Evolutionary conservation across 805 yeast genomes (phyloP), one percentile per base, ranked within the genome.

Genomic region (Candida ponderosae): DNA sequence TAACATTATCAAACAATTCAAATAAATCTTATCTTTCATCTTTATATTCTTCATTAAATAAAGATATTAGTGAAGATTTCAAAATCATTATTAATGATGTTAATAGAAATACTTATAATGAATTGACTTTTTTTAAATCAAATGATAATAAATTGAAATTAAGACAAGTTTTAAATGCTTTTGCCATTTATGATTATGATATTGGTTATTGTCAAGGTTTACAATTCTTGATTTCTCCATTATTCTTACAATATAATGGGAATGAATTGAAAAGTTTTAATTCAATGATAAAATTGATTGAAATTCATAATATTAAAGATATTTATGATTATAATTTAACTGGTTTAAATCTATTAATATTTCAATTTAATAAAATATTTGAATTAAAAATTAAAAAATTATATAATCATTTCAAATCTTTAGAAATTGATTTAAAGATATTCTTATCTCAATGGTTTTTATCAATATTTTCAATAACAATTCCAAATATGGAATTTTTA

Each of bases 141-240:
- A 59, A 53, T 15, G 57, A 60, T 16, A 67, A 63, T 14, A 51
- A 72, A 37, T 42, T 50, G 9, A 62, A 63, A 43, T 67, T 78
- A 39, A 76, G 75, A 29, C 68, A 70, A 20, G 69, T 78, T 23
- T 60, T 78, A 41, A 74, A 78, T 39, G 83, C 81, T 1, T 78
- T 72, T 47, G 74, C 79, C 34, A 72, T 76, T 44, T 78, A 74
- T 49, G 83, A 78, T 55, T 67, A 68, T 36, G 80, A 77, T 45
- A 71, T 78, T 45, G 85, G 85, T 10, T 78, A 78, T 49, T 78
- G 85, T 51, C 85, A 78, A 53, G 85, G 85, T 6, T 58, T 79
- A 16, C 68, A 79, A 19, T 79, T 79, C 47, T 58, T 78, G 32
- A 81, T 76, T 11, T 82, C 81, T 2, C 76, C 78, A 5, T 57